These are phyloP conservation scores for Picochlorum sp. DNA, from an alignment of 139 green algal genomes.

Conservation along the genomic window DNA sequence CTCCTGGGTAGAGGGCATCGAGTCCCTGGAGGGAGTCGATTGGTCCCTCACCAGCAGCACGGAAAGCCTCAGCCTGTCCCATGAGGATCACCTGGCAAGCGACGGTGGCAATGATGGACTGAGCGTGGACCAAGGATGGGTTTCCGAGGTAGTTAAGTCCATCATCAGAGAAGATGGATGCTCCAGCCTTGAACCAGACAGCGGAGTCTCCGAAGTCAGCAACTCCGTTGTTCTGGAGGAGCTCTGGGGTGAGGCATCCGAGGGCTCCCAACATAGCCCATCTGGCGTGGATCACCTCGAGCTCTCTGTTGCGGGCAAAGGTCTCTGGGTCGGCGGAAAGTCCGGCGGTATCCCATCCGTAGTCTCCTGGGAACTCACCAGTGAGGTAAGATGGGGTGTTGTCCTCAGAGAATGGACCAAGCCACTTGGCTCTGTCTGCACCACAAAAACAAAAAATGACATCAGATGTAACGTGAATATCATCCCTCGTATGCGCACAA, in stretches of 20 bases:
- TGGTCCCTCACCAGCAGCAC: slow-evolving; percentile 34
- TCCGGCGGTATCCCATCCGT: slow-evolving; percentile 89
- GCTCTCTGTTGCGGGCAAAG: slow-evolving; percentile 59
- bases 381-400: slow-evolving; percentile 69
- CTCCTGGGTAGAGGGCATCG: slow-evolving; percentile 65
- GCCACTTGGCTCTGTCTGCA: slow-evolving; percentile 51
- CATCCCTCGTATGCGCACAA: no score
- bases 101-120: slow-evolving; percentile 83
- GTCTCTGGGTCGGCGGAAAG: slow-evolving; percentile 86
- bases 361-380: slow-evolving; percentile 61
- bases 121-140: slow-evolving; percentile 73
- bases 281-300: slow-evolving; percentile 78
- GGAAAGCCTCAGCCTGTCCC: slow-evolving; percentile 68
- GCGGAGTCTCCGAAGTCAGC: slow-evolving; percentile 40
- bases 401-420: slow-evolving; percentile 63
- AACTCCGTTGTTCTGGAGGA: slow-evolving; percentile 29
- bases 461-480: no score
- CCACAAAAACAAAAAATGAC: not conserved
- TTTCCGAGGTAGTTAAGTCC: slow-evolving; percentile 79
- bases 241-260: slow-evolving; percentile 37
- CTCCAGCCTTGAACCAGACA: slow-evolving; percentile 94
- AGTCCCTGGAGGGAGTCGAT: slow-evolving; percentile 32
- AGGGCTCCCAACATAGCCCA: slow-evolving; percentile 84
- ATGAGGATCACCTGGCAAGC: slow-evolving; percentile 69
- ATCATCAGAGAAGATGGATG: slow-evolving; percentile 82